Base-by-base conservation (phyloP, 345 rosid species). In the Viola odorata region DNA sequence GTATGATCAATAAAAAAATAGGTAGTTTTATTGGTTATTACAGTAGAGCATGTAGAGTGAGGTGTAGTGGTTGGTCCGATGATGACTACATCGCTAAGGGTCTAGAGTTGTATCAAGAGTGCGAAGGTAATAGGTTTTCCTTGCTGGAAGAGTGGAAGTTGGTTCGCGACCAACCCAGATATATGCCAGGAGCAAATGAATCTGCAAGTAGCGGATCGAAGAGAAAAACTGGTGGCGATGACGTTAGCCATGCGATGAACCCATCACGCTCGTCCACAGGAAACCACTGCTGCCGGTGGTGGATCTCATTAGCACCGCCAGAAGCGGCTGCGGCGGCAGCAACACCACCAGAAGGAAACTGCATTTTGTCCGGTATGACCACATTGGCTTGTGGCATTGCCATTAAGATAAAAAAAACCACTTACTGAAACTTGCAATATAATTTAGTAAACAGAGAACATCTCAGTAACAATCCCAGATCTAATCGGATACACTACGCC, bases 201-300 rank as follows among this genome's bases (percentile, higher is more conserved):
- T n/a, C n/a, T n/a, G n/a, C n/a, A n/a, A n/a, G n/a, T n/a, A n/a
- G n/a, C n/a, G n/a, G n/a, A n/a, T n/a, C n/a, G n/a, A n/a, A n/a
- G n/a, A n/a, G n/a, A n/a, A n/a, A n/a, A n/a, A n/a, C n/a, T n/a
- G n/a, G n/a, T n/a, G n/a, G n/a, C n/a, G n/a, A n/a, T n/a, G n/a
- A n/a, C n/a, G n/a, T n/a, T n/a, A 94, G 61, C 99, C 99, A 94
- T 12, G 82, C 77, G 61, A 91, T 86, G 45, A 91, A 88, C 57
- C 77, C 83, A 39, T 94, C 99, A 12, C 96, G 74, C 77, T 82
- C 96, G 52, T 86, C 97, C 41, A 73, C 62, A 0, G 76, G 80
- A 61, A 82, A 78, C 90, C 91, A 87, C 65, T 64, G 69, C 14
- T 68, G 73, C 62, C 45, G 82, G 12, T 71, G 85, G 55, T 69